Percentiles rank a stretch among this genome's conserved stretches.
phyloP scores from a whole-genome alignment of 1,284 basidiomycete species.

The Ceraceosorus guamensis region DNA sequence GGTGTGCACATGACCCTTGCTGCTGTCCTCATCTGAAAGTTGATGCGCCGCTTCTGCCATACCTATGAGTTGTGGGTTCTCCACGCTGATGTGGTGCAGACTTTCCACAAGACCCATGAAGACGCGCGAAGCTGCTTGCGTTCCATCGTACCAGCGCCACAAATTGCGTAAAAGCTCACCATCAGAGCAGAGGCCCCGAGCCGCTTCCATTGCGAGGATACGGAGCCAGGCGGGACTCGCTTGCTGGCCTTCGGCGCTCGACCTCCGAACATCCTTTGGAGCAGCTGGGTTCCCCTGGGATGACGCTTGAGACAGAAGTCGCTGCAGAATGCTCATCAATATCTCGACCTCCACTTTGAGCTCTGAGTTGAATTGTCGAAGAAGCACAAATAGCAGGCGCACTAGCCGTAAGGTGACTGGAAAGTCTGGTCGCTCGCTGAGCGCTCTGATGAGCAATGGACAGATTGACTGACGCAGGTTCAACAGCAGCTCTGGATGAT shows the following conservation, averaged over 20 bases:
- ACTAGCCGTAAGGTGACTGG: conserved; percentile 82
- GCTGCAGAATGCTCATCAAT: conserved; percentile 41
- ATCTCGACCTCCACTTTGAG: conserved; percentile 46
- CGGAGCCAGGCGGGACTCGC: conserved; percentile 34
- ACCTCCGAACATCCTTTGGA: conserved; percentile 5
- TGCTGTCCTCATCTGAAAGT: conserved; percentile 15
- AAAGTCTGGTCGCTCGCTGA: conserved; percentile 67
- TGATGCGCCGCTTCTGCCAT: conserved; percentile 10
- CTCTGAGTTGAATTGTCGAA: conserved; percentile 82
- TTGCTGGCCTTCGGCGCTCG: background rate
- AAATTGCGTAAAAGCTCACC: conserved; percentile 34
- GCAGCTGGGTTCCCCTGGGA: conserved; percentile 7
- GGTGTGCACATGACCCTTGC: too few relatives aligned
- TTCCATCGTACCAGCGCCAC: conserved; percentile 38
- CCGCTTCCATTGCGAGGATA: conserved; percentile 40
- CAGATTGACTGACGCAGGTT: conserved; percentile 81
- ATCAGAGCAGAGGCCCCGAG: conserved; percentile 37
- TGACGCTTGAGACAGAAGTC: conserved; percentile 11
- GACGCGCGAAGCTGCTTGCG: conserved; percentile 17
- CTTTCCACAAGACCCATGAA: conserved; percentile 33
- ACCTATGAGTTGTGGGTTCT: conserved; percentile 12
- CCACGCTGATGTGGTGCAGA: conserved; percentile 16
- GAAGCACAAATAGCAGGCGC: conserved; percentile 81
- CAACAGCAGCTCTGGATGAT: conserved; percentile 70
- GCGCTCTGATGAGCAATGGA: conserved; percentile 73